Base-by-base conservation (phyloP, 257 asterid species). In the Solanum appendiculatum region DNA sequence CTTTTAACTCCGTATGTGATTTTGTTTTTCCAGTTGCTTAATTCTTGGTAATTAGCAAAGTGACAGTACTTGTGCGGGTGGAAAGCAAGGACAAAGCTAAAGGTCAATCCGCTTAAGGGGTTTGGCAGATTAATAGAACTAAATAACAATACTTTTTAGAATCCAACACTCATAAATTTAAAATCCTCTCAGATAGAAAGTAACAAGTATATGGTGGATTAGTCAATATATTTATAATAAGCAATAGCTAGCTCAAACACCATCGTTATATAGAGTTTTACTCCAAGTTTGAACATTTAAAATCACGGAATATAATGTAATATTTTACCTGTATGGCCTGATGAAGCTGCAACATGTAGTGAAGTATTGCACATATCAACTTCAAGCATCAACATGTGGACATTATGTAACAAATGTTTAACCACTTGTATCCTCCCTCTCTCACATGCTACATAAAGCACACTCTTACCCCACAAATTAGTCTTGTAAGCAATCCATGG, bases 311-410 rank as follows among this genome's bases (percentile, higher is more conserved):
- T 11, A 34, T 34, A 34, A 34, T 51, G 5, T 33, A 33, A 33
- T 6, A 16, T 5, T 40, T 81, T 58, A 93, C 95, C 95, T 44
- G 91, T 75, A 72, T 89, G 73, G 7, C 94, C 94, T 3, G 92
- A 84, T 3, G 94, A 88, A 88, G 93, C 93, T 31, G 93, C 95
- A 84, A 86, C 89, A 56, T 93, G 95, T 1, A 93, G 91, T 10
- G 93, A 92, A 87, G 73, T 90, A 14, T 83, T 85, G 0, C 13
- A 81, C 90, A 40, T 39, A 82, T 93, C 94, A 29, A 91, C 21
- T 80, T 93, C 95, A 70, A 89, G 87, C 91, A 89, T 87, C 20
- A 91, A 48, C 82, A 21, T 46, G 0, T 86, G 89, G 21, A 85
- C 87, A 2, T 44, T 12, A 63, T 29, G 25, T 10, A 87, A 9